Conservation (phyloP, 176 grass and related monocot genomes). For the Saccharum spontaneum region DNA sequence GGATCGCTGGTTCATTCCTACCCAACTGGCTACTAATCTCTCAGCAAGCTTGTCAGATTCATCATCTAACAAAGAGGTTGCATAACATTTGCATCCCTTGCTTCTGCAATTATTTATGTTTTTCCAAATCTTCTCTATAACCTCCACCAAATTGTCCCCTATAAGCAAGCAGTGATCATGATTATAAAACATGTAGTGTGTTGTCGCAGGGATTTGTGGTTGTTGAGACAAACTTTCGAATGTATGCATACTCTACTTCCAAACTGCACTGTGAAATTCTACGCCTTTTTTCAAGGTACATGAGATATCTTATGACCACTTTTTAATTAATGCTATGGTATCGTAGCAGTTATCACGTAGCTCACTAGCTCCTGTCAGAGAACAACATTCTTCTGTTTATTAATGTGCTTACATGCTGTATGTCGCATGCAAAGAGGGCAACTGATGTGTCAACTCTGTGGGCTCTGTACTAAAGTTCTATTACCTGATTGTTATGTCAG, state of each 20-base stretch:
- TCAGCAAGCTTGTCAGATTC: constrained; percentile 81
- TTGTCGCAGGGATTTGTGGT: constrained; percentile 85
- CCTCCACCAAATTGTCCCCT: neutral
- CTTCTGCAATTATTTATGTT: constrained; percentile 19
- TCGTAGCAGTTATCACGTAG: neutral
- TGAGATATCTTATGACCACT: neutral
- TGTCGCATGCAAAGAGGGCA: neutral
- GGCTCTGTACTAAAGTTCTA: neutral
- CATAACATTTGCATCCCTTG: constrained; percentile 1
- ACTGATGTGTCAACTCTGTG: neutral
- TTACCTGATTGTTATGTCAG: neutral
- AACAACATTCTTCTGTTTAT: constrained; percentile 18
- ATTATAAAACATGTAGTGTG: constrained; percentile 8
- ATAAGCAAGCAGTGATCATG: constrained; percentile 11
- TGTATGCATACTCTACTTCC: constrained; percentile 89
- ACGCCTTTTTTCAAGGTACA: constrained; percentile 91
- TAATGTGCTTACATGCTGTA: neutral
- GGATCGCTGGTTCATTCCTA: constrained; percentile 94
- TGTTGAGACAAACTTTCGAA: constrained; percentile 93
- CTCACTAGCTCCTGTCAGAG: neutral
- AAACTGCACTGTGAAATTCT: constrained; percentile 93
- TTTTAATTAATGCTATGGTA: neutral
- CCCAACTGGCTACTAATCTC: constrained; percentile 91
- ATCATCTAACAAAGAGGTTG: constrained; percentile 81
- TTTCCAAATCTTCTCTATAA: neutral